Evolutionary conservation across 2,329 filamentous ascomycete genomes (phyloP), one percentile per base, ranked within the genome.

Genomic region (Cercospora brassicicola): DNA sequence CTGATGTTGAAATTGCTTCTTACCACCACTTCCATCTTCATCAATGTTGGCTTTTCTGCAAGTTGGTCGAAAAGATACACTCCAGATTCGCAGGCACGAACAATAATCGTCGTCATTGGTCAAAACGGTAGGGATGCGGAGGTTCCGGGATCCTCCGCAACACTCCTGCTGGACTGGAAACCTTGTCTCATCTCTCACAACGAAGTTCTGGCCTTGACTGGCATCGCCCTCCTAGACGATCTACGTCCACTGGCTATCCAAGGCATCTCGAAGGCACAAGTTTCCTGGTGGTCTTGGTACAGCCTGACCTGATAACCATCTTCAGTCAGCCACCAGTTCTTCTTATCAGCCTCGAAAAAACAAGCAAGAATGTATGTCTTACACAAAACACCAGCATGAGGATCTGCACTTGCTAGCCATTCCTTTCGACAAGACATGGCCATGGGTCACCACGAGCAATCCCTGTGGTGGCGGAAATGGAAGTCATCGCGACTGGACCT

Each of bases 391-490:
- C 7, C 23, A 53, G 9, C 20, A 15, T 28, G 10, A 26, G 20
- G 6, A 28, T 23, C 4, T 15, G 23, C 11, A 30, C 48, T 55
- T 9, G 11, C 23, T 28, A n/a, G 23, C 4, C 10, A 23, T 7
- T 55, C 11, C 20, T n/a, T 13, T 4, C 23, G 57, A 42, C 10
- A 28, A 42, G 2, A 39, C 10, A 4, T 8, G 5, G 39, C 20
- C n/a, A 64, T 64, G 62, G 53, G 62, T 5, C 62, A 28, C 53
- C 51, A 64, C 26, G 62, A 64, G 39, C 62, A 64, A 48, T 36
- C 31, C 30, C 36, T 64, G n/a, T 64, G 55, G 30, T 64, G 62
- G 62, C 31, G 62, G 23, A 64, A 64, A 23, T 64, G 53, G 51
- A 53, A 59, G 20, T 33, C 51, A 28, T 57, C 62, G 1, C 31